Evolutionary conservation across 768 basidiomycete species (phyloP).

Genomic region (Paxillus rubicundulus): DNA sequence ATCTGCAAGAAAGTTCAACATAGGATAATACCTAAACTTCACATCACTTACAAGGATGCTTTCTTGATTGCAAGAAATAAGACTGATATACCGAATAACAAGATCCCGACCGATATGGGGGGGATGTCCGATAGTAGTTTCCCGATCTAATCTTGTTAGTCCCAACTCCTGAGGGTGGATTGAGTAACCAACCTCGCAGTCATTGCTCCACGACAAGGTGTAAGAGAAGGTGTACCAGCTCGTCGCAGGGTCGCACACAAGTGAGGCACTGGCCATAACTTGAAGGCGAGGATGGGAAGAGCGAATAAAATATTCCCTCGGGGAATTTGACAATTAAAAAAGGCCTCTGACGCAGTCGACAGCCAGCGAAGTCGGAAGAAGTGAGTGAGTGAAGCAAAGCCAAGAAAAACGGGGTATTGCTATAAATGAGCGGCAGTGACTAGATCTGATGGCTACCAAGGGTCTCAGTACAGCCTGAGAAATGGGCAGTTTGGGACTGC

Average conservation of each 20-base stretch:
- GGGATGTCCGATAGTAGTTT: slow-evolving; percentile 63
- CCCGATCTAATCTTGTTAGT: slow-evolving; percentile 43
- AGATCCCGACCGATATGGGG: slow-evolving; percentile 61
- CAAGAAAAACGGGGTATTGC: not conserved
- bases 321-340: not conserved
- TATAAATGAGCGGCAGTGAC: slow-evolving; percentile 11
- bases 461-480: not conserved
- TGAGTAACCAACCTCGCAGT: slow-evolving; percentile 41
- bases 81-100: slow-evolving; percentile 57
- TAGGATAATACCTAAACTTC: not conserved
- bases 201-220: slow-evolving; percentile 38
- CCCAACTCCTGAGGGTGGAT: not conserved
- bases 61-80: slow-evolving; percentile 55
- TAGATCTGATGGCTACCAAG: slow-evolving; percentile 9
- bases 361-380: not conserved
- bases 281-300: slow-evolving; percentile 17
- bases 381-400: not conserved
- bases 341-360: slow-evolving; percentile 2
- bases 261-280: slow-evolving; percentile 12
- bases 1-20: slow-evolving; percentile 29
- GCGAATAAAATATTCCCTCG: slow-evolving; percentile 12
- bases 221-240: slow-evolving; percentile 25
- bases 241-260: slow-evolving; percentile 8
- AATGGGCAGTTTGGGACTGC: not conserved
- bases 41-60: slow-evolving; percentile 44